phyloP scores from a whole-genome alignment of 345 rosid genomes.

The Arabidopsis suecica region DNA sequence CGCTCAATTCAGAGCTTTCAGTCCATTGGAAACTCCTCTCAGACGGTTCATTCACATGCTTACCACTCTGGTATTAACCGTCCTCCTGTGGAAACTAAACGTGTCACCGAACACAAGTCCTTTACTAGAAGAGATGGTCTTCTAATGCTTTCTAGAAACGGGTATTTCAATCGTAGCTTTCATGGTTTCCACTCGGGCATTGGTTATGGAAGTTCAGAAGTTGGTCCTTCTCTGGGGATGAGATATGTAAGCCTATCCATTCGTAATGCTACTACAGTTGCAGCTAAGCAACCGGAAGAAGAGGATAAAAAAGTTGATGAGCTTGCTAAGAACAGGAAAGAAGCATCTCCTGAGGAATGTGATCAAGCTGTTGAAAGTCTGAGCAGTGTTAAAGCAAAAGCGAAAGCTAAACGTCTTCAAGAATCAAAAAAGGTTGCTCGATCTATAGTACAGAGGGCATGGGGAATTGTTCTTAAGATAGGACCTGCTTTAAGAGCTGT shows the following conservation, averaged over 20 bases:
- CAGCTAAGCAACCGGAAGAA: slow-evolving; percentile 67
- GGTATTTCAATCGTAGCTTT: slow-evolving; percentile 36
- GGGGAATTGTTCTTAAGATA: slow-evolving; percentile 57
- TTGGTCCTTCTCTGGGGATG: slow-evolving; percentile 43
- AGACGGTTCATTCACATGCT: slow-evolving; percentile 39
- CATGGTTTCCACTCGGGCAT: slow-evolving; percentile 40
- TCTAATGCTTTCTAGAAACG: slow-evolving; percentile 35
- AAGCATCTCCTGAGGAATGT: slow-evolving; percentile 79
- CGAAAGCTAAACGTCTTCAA: slow-evolving; percentile 63
- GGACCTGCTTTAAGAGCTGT: slow-evolving; percentile 76
- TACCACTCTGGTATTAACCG: slow-evolving; percentile 36
- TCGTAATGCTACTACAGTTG: slow-evolving; percentile 65
- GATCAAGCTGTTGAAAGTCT: slow-evolving; percentile 78
- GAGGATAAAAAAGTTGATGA: slow-evolving; percentile 59
- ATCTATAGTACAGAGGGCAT: slow-evolving; percentile 50
- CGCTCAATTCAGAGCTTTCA: slow-evolving; percentile 54
- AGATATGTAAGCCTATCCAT: slow-evolving; percentile 45
- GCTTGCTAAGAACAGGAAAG: slow-evolving; percentile 56
- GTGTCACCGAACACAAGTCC: slow-evolving; percentile 29
- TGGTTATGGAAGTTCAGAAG: slow-evolving; percentile 43
- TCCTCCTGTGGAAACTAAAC: slow-evolving; percentile 28
- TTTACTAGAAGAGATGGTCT: slow-evolving; percentile 41
- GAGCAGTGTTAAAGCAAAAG: slow-evolving; percentile 69
- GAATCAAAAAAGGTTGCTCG: slow-evolving; percentile 55
- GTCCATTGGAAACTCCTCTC: slow-evolving; percentile 43